Conservation (phyloP, 345 rosid species). For the Citrus glauca region DNA sequence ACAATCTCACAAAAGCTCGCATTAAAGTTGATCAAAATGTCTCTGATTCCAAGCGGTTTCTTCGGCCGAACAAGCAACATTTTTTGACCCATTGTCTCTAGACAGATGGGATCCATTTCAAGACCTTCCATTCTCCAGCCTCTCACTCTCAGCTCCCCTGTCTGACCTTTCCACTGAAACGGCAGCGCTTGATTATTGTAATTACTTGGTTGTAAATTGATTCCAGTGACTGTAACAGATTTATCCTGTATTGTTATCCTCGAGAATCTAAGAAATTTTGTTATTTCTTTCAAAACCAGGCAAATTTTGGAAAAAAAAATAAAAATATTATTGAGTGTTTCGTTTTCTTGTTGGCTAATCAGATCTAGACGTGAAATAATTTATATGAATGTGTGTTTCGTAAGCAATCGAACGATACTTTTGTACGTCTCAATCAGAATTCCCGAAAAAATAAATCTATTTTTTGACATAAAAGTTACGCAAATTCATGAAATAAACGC, state of each 20-base stretch:
- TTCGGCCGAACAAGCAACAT: neutral
- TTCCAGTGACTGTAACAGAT: too few species aligned
- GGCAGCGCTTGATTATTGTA: neutral
- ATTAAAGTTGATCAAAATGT: neutral
- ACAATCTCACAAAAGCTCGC: neutral
- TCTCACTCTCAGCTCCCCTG: neutral
- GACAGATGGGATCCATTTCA: conserved; percentile 28
- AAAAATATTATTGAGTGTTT: neutral
- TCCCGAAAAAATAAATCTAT: neutral
- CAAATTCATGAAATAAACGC: neutral
- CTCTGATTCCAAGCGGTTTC: neutral
- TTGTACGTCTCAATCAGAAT: neutral
- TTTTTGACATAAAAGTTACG: neutral
- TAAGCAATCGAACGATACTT: neutral
- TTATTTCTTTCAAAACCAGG: too few species aligned
- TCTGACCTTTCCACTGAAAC: conserved; percentile 14
- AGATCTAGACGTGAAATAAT: neutral
- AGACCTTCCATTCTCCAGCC: neutral
- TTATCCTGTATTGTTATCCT: too few species aligned
- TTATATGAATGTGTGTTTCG: neutral
- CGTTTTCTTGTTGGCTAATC: neutral
- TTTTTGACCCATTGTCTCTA: conserved; percentile 22
- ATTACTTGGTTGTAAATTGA: too few species aligned
- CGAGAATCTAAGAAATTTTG: too few species aligned
- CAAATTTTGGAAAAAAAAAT: too few species aligned